Percentiles rank a stretch among this genome's conserved stretches.
Evolutionary conservation across 768 basidiomycete genomes (phyloP).

Genomic region (Cystofilobasidium ferigula): DNA sequence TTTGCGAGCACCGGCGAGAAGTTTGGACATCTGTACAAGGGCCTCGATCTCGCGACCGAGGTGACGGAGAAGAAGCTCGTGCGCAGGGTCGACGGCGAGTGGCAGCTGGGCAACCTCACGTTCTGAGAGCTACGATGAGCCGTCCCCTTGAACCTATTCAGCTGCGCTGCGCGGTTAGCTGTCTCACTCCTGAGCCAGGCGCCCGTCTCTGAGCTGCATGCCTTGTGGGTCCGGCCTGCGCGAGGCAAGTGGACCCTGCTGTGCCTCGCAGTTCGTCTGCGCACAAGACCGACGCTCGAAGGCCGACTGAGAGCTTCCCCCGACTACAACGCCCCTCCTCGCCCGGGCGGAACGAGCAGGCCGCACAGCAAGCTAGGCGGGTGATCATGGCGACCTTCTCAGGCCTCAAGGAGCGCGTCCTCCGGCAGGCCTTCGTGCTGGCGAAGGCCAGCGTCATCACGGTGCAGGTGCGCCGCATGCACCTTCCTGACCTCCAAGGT

Average conservation of each 20-base stretch:
- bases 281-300: too few species aligned
- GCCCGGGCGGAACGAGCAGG: too few species aligned
- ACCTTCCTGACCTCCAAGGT: background rate
- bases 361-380: too few species aligned
- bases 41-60: conserved; percentile 22
- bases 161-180: too few species aligned
- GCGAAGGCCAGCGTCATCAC: conserved; percentile 14
- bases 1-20: conserved; percentile 7
- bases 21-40: conserved; percentile 23
- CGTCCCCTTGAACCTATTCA: too few species aligned
- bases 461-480: conserved; percentile 8
- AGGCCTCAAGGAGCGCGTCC: background rate
- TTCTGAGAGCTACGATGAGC: background rate
- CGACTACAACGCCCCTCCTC: too few species aligned
- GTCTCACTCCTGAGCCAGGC: too few species aligned
- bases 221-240: too few species aligned
- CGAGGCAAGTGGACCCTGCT: too few species aligned
- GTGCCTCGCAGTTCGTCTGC: too few species aligned
- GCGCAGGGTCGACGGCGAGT: conserved; percentile 7
- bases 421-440: background rate
- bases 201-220: too few species aligned
- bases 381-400: background rate
- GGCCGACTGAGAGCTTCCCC: too few species aligned
- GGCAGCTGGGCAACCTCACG: conserved; percentile 8
- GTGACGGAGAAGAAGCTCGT: conserved; percentile 9